Evolutionary conservation across 2,329 filamentous ascomycete genomes (phyloP).

Genomic region (Neonectria neomacrospora): DNA sequence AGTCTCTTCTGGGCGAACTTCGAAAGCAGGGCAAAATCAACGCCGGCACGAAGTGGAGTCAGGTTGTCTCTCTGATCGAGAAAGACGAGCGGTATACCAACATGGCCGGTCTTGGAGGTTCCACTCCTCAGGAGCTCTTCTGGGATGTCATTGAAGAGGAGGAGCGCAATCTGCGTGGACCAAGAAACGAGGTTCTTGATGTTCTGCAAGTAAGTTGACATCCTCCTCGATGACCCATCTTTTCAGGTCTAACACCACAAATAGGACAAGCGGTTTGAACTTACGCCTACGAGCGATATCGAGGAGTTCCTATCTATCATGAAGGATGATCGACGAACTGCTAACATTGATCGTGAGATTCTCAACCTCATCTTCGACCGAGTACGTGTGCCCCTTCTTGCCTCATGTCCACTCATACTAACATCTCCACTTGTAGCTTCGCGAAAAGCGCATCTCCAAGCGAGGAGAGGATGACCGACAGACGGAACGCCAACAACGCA

Average conservation of each 20-base stretch:
- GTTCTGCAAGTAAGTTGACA: slow-evolving; percentile 79
- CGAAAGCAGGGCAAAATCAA: slow-evolving; percentile 83
- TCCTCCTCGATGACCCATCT: neutral
- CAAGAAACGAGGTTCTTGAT: slow-evolving; percentile 85
- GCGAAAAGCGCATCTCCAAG: slow-evolving; percentile 83
- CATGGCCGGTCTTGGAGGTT: slow-evolving; percentile 86
- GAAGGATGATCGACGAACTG: slow-evolving; percentile 87
- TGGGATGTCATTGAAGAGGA: slow-evolving; percentile 97
- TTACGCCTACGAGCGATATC: slow-evolving; percentile 85
- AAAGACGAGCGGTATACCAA: slow-evolving; percentile 84
- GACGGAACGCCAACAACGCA: slow-evolving; percentile 85
- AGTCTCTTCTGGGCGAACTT: slow-evolving; percentile 78
- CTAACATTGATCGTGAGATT: slow-evolving; percentile 84
- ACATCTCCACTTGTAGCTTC: slow-evolving; percentile 63
- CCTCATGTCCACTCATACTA: neutral
- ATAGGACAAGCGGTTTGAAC: slow-evolving; percentile 90
- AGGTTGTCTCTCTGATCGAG: slow-evolving; percentile 78
- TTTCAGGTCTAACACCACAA: slow-evolving; percentile 25
- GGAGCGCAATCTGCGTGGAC: slow-evolving; percentile 83
- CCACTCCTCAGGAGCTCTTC: slow-evolving; percentile 89
- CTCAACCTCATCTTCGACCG: slow-evolving; percentile 86
- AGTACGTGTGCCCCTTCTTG: slow-evolving; percentile 55
- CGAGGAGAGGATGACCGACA: slow-evolving; percentile 83
- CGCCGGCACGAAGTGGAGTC: slow-evolving; percentile 89
- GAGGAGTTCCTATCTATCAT: slow-evolving; percentile 88